Evolutionary conservation across 2,329 filamentous ascomycete genomes (phyloP).

Genomic region (Pseudonectria foliicola): DNA sequence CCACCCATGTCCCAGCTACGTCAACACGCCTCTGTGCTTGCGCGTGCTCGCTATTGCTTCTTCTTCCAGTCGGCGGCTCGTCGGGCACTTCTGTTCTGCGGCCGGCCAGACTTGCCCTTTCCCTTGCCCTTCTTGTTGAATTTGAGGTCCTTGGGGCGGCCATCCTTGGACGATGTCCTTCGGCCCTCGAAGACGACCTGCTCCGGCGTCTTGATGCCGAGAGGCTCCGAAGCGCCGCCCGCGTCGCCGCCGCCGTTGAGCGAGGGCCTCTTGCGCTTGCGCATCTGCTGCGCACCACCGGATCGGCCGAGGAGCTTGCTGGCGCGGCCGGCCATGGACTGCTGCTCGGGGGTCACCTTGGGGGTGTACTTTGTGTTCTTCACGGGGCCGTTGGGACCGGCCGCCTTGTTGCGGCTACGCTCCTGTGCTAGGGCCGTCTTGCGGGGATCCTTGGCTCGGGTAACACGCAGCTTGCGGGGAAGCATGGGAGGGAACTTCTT

Average conservation of each 20-base stretch:
- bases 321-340: slow-evolving; percentile 66
- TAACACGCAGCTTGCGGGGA: slow-evolving; percentile 80
- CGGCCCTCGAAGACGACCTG: slow-evolving; percentile 75
- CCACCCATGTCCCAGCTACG: slow-evolving; percentile 1
- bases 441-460: slow-evolving; percentile 69
- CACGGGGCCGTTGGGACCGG: slow-evolving; percentile 30
- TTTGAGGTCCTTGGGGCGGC: slow-evolving; percentile 55
- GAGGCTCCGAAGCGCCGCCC: slow-evolving; percentile 6
- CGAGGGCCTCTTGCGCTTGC: slow-evolving; percentile 19
- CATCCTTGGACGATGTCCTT: slow-evolving; percentile 61
- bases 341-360: slow-evolving; percentile 63
- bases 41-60: slow-evolving; percentile 19
- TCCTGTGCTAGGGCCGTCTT: slow-evolving; percentile 46
- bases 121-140: slow-evolving; percentile 49
- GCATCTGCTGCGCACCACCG: slow-evolving; percentile 44
- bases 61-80: slow-evolving; percentile 40
- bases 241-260: slow-evolving; percentile 15
- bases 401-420: slow-evolving; percentile 24
- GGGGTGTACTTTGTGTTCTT: slow-evolving; percentile 53
- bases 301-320: slow-evolving; percentile 66
- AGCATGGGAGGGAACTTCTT: slow-evolving; percentile 94
- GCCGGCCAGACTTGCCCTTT: slow-evolving; percentile 31
- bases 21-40: neutral
- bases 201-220: slow-evolving; percentile 52
- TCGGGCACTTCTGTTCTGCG: slow-evolving; percentile 31